Percentiles rank a stretch among this genome's conserved stretches.
These are phyloP conservation scores for Neoarthrinium moseri DNA, from an alignment of 2,329 filamentous ascomycete species.

Conservation along the genomic window DNA sequence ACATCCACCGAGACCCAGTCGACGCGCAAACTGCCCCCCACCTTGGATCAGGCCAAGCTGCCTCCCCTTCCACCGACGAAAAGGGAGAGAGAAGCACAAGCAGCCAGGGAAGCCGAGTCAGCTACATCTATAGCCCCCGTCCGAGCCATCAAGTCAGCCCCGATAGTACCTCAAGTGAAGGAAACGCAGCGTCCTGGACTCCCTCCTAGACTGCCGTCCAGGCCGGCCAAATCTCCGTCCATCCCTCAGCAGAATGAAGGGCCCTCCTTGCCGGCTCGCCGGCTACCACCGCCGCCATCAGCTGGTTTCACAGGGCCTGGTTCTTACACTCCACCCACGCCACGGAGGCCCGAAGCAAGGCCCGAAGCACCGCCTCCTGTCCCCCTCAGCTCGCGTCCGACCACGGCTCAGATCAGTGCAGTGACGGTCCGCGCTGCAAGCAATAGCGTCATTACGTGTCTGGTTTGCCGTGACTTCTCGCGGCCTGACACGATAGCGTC, in stretches of 20 bases:
- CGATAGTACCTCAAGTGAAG: slow-evolving; percentile 28
- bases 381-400: slow-evolving; percentile 51
- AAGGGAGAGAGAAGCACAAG: slow-evolving; percentile 51
- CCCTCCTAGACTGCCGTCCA: slow-evolving; percentile 51
- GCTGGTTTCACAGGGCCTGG: slow-evolving; percentile 14
- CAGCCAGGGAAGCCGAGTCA: slow-evolving; percentile 30
- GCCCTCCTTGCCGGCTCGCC: slow-evolving; percentile 29
- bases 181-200: slow-evolving; percentile 37
- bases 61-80: slow-evolving; percentile 56
- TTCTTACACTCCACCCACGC: slow-evolving; percentile 11
- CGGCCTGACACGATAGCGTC: slow-evolving; percentile 75
- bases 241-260: slow-evolving; percentile 20
- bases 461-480: slow-evolving; percentile 86
- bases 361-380: slow-evolving; percentile 48
- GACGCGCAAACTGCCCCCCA: slow-evolving; percentile 49
- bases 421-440: slow-evolving; percentile 31
- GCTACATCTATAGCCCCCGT: slow-evolving; percentile 19
- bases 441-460: slow-evolving; percentile 47
- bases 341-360: slow-evolving; percentile 19
- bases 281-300: slow-evolving; percentile 36
- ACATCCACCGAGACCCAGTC: slow-evolving; percentile 40
- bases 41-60: slow-evolving; percentile 54
- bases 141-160: slow-evolving; percentile 36
- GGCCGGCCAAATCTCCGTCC: slow-evolving; percentile 37
- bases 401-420: slow-evolving; percentile 48